These are phyloP conservation scores for Pouteria glomerata DNA, from an alignment of 148 eudicot species.

Conservation along the genomic window DNA sequence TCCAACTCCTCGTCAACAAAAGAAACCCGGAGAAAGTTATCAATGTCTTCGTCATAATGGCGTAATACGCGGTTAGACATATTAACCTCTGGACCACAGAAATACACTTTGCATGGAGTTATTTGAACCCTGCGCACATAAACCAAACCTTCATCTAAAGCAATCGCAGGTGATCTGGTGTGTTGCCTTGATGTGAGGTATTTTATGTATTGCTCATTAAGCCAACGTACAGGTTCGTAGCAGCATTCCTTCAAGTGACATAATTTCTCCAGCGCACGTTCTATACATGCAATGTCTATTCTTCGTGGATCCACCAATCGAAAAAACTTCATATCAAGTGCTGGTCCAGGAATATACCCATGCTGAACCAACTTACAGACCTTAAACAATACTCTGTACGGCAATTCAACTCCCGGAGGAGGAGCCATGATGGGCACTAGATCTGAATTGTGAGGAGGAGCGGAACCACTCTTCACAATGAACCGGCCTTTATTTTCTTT, in stretches of 20 bases:
- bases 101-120: conserved; percentile 75
- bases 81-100: conserved; percentile 86
- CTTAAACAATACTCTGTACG: conserved; percentile 59
- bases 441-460: conserved; percentile 39
- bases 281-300: conserved; percentile 30
- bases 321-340: conserved; percentile 48
- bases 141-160: conserved; percentile 63
- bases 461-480: conserved; percentile 25
- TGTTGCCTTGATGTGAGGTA: conserved; percentile 27
- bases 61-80: conserved; percentile 78
- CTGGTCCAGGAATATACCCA: conserved; percentile 76
- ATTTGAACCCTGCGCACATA: conserved; percentile 67
- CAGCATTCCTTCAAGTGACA: conserved; percentile 60
- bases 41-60: conserved; percentile 42
- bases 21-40: conserved; percentile 81
- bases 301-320: conserved; percentile 55
- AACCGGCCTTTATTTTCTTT: conserved; percentile 40
- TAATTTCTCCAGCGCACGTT: conserved; percentile 60
- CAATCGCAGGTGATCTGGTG: conserved; percentile 40
- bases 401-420: conserved; percentile 43
- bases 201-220: conserved; percentile 37
- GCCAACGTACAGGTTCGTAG: conserved; percentile 74
- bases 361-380: conserved; percentile 62
- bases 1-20: conserved; percentile 83
- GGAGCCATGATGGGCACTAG: conserved; percentile 70